Conservation (phyloP, 2,329 filamentous ascomycete genomes). For the Metarhizium guizhouense region DNA sequence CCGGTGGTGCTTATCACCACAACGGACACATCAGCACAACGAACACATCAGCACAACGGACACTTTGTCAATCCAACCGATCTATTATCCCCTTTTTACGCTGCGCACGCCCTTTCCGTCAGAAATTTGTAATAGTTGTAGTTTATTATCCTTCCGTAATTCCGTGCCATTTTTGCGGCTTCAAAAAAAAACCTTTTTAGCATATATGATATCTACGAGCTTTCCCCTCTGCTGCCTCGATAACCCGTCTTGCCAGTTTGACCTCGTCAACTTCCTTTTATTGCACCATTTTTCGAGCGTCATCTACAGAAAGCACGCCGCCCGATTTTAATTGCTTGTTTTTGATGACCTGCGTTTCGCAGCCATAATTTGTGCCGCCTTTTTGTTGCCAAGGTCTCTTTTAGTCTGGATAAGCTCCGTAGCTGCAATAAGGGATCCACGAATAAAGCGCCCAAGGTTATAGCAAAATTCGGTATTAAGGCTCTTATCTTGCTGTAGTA, state of each 20-base stretch:
- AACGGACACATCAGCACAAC: too few species aligned
- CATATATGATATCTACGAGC: not conserved
- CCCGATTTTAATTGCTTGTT: not conserved
- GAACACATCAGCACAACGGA: too few species aligned
- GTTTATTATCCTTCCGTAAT: not conserved
- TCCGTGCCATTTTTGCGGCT: slow-evolving; percentile 1
- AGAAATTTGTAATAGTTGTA: not conserved
- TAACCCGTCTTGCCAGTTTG: not conserved
- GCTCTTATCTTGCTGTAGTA: not conserved
- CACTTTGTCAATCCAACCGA: too few species aligned
- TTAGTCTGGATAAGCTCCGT: slow-evolving; percentile 4
- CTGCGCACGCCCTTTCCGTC: not conserved
- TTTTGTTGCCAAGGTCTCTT: not conserved
- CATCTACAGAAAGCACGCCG: not conserved
- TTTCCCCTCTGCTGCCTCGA: not conserved
- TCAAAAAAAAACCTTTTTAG: not conserved
- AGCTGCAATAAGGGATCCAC: not conserved
- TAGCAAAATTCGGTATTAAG: not conserved
- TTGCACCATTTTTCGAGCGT: not conserved
- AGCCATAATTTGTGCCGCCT: not conserved
- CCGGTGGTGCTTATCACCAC: too few species aligned
- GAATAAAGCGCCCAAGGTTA: slow-evolving; percentile 2
- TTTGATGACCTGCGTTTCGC: not conserved
- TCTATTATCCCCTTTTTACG: too few species aligned
- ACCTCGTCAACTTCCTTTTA: not conserved